Evolutionary conservation across 1,139 yeast genomes (phyloP).

Genomic region (Meyerozyma carpophila): DNA sequence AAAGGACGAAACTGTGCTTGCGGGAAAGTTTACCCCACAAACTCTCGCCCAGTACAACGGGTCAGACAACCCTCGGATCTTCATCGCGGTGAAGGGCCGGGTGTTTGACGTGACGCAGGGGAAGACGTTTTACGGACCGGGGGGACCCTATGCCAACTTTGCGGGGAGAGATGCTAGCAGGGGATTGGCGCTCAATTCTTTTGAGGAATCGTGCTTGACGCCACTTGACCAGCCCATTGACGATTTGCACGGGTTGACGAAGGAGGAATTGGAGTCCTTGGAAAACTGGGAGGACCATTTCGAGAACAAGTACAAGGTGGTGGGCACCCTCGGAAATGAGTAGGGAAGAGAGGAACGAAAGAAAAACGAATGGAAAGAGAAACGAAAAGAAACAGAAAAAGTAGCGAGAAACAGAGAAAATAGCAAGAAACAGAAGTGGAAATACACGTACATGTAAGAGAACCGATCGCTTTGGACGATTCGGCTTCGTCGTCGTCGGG

Average conservation of each 20-base stretch:
- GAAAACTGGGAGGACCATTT: slow-evolving; percentile 86
- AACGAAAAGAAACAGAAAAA: neutral
- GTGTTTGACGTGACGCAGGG: slow-evolving; percentile 86
- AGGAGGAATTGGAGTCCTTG: slow-evolving; percentile 61
- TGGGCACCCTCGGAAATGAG: slow-evolving; percentile 43
- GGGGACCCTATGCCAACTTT: slow-evolving; percentile 91
- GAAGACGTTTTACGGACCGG: slow-evolving; percentile 88
- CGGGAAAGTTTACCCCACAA: slow-evolving; percentile 75
- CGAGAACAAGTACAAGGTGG: slow-evolving; percentile 66
- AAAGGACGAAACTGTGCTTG: slow-evolving; percentile 56
- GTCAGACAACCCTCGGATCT: slow-evolving; percentile 66
- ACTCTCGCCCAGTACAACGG: slow-evolving; percentile 78
- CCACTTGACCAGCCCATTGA: slow-evolving; percentile 72
- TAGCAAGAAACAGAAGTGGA: neutral
- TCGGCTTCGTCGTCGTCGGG: neutral
- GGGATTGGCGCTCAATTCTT: slow-evolving; percentile 87
- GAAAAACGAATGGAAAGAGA: too few species aligned
- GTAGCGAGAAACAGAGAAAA: neutral
- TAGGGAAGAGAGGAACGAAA: neutral
- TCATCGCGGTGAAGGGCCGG: slow-evolving; percentile 76
- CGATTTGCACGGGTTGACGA: slow-evolving; percentile 51
- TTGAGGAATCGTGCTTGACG: slow-evolving; percentile 58
- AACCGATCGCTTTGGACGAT: too few species aligned
- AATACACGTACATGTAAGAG: too few species aligned
- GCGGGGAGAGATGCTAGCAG: slow-evolving; percentile 97